Evolutionary conservation across 176 grass and related monocot genomes (phyloP).

Genomic region (Avena atlantica): DNA sequence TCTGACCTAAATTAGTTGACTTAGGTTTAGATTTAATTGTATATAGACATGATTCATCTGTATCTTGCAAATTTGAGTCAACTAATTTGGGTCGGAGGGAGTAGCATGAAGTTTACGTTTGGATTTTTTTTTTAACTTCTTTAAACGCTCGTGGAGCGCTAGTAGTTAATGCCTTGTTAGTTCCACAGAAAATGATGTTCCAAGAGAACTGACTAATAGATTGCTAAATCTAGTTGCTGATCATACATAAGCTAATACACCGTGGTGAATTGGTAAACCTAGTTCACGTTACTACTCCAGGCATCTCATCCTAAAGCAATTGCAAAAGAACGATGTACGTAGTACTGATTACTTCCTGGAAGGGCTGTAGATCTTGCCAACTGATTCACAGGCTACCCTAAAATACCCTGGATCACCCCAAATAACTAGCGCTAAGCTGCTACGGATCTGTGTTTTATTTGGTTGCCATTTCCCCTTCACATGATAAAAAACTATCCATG

Average conservation of each 20-base stretch:
- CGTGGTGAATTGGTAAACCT: not conserved
- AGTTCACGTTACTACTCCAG: constrained; percentile 11
- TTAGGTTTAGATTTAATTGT: too few relatives aligned
- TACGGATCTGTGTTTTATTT: constrained; percentile 46
- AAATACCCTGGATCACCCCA: not conserved
- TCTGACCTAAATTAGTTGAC: too few relatives aligned
- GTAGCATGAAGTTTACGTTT: not conserved
- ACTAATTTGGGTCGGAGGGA: too few relatives aligned
- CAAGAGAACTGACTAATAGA: constrained; percentile 19
- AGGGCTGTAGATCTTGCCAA: not conserved
- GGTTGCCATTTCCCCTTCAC: constrained; percentile 60
- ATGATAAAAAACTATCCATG: constrained; percentile 72
- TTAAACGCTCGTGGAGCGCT: not conserved
- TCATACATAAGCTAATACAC: constrained; percentile 17
- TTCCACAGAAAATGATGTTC: not conserved
- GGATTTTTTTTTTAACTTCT: not conserved
- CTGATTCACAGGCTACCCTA: constrained; percentile 1
- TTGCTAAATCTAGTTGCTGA: constrained; percentile 42
- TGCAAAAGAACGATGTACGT: not conserved
- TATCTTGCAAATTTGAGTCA: too few relatives aligned
- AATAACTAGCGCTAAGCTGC: constrained; percentile 30
- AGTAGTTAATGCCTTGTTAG: not conserved
- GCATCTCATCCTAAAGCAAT: constrained; percentile 15
- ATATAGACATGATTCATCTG: too few relatives aligned
- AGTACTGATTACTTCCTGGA: not conserved